Conservation (phyloP, 2,329 filamentous ascomycete genomes). For the Trichoderma sp. region DNA sequence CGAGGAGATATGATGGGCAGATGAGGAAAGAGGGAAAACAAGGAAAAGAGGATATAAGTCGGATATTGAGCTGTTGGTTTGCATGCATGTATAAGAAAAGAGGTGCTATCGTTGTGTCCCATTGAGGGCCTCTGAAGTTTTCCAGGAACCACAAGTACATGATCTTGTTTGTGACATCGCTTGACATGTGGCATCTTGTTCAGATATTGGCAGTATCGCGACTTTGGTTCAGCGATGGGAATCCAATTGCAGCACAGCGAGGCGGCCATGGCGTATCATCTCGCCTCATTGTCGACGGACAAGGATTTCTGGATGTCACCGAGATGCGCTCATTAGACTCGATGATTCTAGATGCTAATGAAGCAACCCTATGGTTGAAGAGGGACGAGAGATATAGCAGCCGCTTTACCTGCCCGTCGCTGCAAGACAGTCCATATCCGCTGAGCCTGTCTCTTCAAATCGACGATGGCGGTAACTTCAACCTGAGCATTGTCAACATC, state of each 20-base stretch:
- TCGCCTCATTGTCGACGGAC: slow-evolving; percentile 7
- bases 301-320: slow-evolving; percentile 20
- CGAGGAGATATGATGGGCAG: neutral
- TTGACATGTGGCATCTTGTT: slow-evolving; percentile 22
- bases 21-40: neutral
- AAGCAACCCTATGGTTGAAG: slow-evolving; percentile 10
- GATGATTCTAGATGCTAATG: slow-evolving; percentile 17
- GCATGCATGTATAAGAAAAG: neutral
- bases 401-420: neutral
- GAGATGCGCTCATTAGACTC: slow-evolving; percentile 4
- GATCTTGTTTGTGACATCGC: neutral
- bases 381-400: neutral
- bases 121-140: neutral
- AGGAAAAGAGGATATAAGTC: neutral
- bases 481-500: neutral
- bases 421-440: neutral
- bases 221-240: slow-evolving; percentile 23
- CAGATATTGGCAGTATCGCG: neutral
- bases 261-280: slow-evolving; percentile 14
- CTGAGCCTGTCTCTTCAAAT: neutral
- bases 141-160: neutral
- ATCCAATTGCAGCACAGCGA: neutral
- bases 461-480: neutral
- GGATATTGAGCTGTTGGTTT: neutral
- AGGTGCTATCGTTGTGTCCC: neutral